Evolutionary conservation across 1,139 yeast species (phyloP).

Genomic region (Blastobotrys petasosporus): DNA sequence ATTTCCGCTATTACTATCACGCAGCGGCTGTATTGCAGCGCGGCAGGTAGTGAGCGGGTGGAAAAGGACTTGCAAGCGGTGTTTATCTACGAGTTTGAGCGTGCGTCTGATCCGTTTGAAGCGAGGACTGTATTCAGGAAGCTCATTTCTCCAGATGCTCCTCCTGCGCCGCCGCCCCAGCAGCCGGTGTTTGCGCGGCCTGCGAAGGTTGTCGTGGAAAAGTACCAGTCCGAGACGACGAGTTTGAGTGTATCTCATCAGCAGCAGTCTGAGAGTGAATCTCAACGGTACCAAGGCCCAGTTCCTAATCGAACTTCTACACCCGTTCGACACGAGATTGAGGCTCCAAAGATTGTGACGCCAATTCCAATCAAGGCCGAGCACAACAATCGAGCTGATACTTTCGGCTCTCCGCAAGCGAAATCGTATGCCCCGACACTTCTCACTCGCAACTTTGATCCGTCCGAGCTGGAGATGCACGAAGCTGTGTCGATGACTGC

Average conservation of each 20-base stretch:
- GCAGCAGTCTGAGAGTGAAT: too few relatives aligned
- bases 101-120: constrained; percentile 31
- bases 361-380: not conserved
- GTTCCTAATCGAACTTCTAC: too few relatives aligned
- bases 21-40: constrained; percentile 29
- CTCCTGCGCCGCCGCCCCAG: constrained; percentile 6
- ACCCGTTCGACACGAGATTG: too few relatives aligned
- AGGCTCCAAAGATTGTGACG: too few relatives aligned
- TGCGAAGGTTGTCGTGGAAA: not conserved
- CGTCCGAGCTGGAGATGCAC: not conserved
- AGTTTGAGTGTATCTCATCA: too few relatives aligned
- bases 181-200: constrained; percentile 11
- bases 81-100: constrained; percentile 34
- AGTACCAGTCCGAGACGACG: constrained; percentile 2
- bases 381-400: constrained; percentile 3
- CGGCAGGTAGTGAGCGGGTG: constrained; percentile 10
- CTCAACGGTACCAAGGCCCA: constrained; percentile 4
- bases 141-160: constrained; percentile 18
- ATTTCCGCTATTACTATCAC: constrained; percentile 34
- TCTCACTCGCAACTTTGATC: not conserved
- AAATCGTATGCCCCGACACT: constrained; percentile 1
- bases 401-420: constrained; percentile 20
- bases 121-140: constrained; percentile 34
- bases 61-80: constrained; percentile 27
- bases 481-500: not conserved